These are phyloP conservation scores for Limonomyces culmigenus DNA, from an alignment of 1,284 basidiomycete species.

Conservation along the genomic window DNA sequence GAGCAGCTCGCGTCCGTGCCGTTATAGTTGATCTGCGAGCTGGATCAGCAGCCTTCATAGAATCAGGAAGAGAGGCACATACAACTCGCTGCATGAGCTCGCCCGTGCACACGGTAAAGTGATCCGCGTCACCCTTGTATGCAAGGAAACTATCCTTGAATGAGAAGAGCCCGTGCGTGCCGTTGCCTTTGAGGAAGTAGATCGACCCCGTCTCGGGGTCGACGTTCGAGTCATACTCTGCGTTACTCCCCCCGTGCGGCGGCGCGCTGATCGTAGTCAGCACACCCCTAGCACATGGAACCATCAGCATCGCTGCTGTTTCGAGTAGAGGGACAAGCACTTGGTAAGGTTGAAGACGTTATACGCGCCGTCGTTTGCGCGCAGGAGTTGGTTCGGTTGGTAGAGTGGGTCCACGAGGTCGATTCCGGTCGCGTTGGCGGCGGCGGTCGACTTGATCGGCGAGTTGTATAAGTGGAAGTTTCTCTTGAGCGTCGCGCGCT, in stretches of 20 bases:
- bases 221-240: neutral
- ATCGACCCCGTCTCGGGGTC: neutral
- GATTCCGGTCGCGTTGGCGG: neutral
- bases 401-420: neutral
- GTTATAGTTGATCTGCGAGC: too few species aligned
- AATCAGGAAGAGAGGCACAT: too few species aligned
- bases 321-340: neutral
- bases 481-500: too few species aligned
- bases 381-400: neutral
- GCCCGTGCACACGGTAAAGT: neutral
- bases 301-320: too few species aligned
- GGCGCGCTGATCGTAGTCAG: neutral
- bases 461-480: neutral
- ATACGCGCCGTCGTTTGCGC: neutral
- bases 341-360: neutral
- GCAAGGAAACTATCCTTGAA: neutral
- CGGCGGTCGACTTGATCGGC: neutral
- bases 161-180: neutral
- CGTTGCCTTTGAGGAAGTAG: neutral
- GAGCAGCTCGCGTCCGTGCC: too few species aligned
- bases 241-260: neutral
- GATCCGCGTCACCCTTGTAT: neutral
- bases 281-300: neutral
- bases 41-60: too few species aligned
- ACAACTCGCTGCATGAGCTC: too few species aligned